Evolutionary conservation across 2,329 filamentous ascomycete genomes (phyloP).

Genomic region (Cryphonectria nitschkei): DNA sequence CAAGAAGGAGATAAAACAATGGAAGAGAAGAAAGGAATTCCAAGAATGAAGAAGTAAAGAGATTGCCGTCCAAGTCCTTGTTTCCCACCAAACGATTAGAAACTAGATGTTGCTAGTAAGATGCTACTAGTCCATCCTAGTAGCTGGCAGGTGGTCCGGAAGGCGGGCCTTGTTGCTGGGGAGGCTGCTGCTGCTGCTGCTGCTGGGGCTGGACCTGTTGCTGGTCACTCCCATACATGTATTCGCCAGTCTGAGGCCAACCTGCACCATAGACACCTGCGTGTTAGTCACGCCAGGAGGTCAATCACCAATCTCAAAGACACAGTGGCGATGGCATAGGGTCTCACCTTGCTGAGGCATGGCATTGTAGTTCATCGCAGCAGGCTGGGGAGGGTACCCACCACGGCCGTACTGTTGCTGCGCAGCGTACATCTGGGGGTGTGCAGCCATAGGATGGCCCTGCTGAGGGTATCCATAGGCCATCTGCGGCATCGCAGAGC

Average conservation of each 20-base stretch:
- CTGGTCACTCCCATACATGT: conserved; percentile 33
- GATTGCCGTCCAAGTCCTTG: not conserved
- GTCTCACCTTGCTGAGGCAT: conserved; percentile 44
- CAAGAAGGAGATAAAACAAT: not conserved
- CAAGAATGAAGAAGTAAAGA: not conserved
- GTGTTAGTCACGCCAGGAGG: conserved; percentile 1
- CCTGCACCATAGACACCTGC: conserved; percentile 36
- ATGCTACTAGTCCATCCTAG: not conserved
- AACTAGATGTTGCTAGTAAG: not conserved
- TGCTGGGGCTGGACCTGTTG: conserved; percentile 43
- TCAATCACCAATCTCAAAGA: not conserved
- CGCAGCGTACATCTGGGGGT: conserved; percentile 41
- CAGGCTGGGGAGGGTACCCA: conserved; percentile 45
- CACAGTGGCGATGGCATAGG: not conserved
- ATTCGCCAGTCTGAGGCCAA: conserved; percentile 39
- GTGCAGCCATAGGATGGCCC: conserved; percentile 42
- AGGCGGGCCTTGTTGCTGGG: conserved; percentile 24
- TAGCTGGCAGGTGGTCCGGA: conserved; percentile 23
- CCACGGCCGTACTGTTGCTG: conserved; percentile 47
- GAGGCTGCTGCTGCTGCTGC: conserved; percentile 34
- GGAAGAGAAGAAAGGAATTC: not conserved
- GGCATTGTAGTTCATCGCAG: conserved; percentile 44
- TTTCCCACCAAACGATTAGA: not conserved
- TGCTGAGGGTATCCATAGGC: conserved; percentile 42
- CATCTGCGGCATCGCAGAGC: conserved; percentile 41